These are phyloP conservation scores for Suillus lakei DNA, from an alignment of 768 basidiomycete species.

Conservation along the genomic window DNA sequence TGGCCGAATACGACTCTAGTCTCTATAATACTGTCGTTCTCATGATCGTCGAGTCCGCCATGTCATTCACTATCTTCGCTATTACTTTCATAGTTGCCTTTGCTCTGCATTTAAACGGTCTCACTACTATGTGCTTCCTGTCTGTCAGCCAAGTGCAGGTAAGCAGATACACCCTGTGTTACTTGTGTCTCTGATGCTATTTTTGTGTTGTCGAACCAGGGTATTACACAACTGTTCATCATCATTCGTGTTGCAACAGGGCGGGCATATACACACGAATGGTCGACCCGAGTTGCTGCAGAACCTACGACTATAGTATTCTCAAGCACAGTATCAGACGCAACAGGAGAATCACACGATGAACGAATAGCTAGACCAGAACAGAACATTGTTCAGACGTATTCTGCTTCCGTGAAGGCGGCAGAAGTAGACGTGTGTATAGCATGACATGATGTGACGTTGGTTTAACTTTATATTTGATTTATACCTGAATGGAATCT, in stretches of 20 bases:
- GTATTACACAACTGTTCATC: constrained; percentile 39
- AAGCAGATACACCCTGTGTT: neutral
- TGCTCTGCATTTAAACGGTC: constrained; percentile 20
- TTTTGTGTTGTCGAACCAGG: constrained; percentile 21
- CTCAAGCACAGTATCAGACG: neutral
- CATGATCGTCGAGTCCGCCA: constrained; percentile 44
- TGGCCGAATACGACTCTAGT: constrained; percentile 21
- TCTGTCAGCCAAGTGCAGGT: constrained; percentile 38
- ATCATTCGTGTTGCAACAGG: constrained; percentile 40
- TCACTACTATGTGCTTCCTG: constrained; percentile 36
- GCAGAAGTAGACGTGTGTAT: neutral
- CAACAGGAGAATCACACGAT: neutral
- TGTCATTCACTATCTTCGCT: constrained; percentile 29
- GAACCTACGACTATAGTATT: neutral
- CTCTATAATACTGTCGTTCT: constrained; percentile 31
- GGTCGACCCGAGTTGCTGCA: neutral
- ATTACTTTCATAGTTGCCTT: constrained; percentile 40
- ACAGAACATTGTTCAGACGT: neutral
- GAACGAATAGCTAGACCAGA: neutral
- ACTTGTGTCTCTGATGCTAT: neutral
- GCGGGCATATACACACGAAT: constrained; percentile 18
- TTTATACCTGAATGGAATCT: neutral
- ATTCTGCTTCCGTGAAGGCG: neutral
- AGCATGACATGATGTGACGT: neutral
- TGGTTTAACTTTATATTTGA: neutral